Evolutionary conservation across 805 yeast species (phyloP).

Genomic region (Kuraishia floccosa): DNA sequence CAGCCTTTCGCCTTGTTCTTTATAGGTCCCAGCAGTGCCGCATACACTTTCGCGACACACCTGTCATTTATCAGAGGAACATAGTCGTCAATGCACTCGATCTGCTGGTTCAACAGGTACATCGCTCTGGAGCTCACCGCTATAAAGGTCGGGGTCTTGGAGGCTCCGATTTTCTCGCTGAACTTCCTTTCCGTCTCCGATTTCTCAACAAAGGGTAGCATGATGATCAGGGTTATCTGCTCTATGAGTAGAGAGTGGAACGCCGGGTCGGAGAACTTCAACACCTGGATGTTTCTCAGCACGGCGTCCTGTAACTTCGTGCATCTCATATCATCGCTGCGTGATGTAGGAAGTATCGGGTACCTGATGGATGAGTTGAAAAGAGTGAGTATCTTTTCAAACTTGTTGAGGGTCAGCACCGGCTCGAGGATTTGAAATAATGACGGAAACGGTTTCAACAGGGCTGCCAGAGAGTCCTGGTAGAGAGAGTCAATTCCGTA

Average conservation of each 20-base stretch:
- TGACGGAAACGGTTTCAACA: constrained; percentile 40
- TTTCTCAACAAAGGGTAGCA: constrained; percentile 53
- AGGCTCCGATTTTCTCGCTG: constrained; percentile 20
- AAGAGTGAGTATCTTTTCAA: constrained; percentile 41
- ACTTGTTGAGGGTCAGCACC: constrained; percentile 19
- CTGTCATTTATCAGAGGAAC: constrained; percentile 28
- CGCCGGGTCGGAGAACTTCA: constrained; percentile 15
- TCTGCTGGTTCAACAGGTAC: constrained; percentile 22
- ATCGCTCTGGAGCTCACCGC: constrained; percentile 43
- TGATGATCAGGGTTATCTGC: constrained; percentile 40
- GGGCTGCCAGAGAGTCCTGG: constrained; percentile 49
- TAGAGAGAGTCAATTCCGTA: constrained; percentile 33
- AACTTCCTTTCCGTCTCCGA: constrained; percentile 46
- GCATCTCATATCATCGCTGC: constrained; percentile 40
- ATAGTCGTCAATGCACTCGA: constrained; percentile 20
- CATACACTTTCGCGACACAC: constrained; percentile 31
- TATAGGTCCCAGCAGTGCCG: constrained; percentile 41
- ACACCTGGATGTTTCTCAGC: constrained; percentile 30
- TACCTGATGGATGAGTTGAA: constrained; percentile 60
- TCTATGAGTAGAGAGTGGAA: constrained; percentile 35
- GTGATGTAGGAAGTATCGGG: constrained; percentile 55
- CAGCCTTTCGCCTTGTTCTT: constrained; percentile 10
- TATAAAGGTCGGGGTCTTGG: constrained; percentile 50
- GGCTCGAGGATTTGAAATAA: constrained; percentile 26
- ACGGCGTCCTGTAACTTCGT: constrained; percentile 57